These are phyloP conservation scores for Bretschneidera sinensis DNA, from an alignment of 345 rosid genomes.

Conservation along the genomic window DNA sequence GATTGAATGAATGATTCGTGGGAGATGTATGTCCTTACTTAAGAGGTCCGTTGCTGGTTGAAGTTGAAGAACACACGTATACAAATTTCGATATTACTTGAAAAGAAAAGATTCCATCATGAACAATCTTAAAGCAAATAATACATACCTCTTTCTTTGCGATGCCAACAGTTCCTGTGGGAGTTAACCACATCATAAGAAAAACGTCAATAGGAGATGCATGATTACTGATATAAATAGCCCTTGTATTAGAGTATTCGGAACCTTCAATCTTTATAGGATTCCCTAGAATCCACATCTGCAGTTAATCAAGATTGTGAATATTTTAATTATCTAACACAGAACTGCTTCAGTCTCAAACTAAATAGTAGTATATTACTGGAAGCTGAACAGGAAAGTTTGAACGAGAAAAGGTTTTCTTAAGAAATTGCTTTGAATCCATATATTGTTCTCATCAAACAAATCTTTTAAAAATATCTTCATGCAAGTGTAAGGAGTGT, in stretches of 20 bases:
- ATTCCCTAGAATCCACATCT: slow-evolving; percentile 65
- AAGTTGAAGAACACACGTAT: too few species aligned
- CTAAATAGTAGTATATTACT: too few species aligned
- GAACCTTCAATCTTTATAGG: slow-evolving; percentile 44
- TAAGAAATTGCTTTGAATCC: too few species aligned
- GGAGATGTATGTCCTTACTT: too few species aligned
- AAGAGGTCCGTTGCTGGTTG: too few species aligned
- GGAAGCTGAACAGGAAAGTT: too few species aligned
- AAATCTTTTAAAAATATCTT: too few species aligned
- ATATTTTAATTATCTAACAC: not conserved
- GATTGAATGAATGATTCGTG: too few species aligned
- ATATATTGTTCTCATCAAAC: too few species aligned
- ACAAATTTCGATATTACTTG: not conserved
- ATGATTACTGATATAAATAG: slow-evolving; percentile 52
- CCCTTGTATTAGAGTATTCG: slow-evolving; percentile 42
- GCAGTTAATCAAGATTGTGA: slow-evolving; percentile 21
- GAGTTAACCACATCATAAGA: slow-evolving; percentile 53
- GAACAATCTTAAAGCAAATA: not conserved
- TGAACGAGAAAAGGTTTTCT: too few species aligned
- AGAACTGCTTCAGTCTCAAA: not conserved
- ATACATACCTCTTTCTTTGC: slow-evolving; percentile 53
- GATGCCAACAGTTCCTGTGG: slow-evolving; percentile 50
- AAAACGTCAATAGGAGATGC: slow-evolving; percentile 53
- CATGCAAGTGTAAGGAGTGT: too few species aligned
- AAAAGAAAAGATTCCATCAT: not conserved